Percentiles rank a stretch among this genome's conserved stretches.
Conservation (phyloP, 164 flowering plant genomes). For the Sedum album region DNA sequence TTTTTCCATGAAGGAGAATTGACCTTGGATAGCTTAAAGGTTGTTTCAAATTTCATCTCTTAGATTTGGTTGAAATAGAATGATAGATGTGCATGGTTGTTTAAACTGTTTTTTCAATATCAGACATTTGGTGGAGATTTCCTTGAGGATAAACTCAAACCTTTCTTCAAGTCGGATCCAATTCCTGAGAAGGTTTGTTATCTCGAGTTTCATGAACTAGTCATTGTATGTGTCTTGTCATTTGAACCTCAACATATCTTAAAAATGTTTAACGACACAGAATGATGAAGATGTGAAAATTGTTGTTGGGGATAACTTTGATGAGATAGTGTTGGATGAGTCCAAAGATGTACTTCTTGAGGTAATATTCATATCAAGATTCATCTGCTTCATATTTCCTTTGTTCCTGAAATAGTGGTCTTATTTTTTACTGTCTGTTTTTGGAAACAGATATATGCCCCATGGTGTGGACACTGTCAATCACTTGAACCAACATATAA, state of each 20-base stretch:
- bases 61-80: not conserved
- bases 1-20: slow-evolving; percentile 54
- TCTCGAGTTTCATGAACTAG: not conserved
- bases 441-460: slow-evolving; percentile 74
- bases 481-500: slow-evolving; percentile 84
- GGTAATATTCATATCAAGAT: slow-evolving; percentile 34
- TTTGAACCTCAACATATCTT: not conserved
- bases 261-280: slow-evolving; percentile 25
- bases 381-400: not conserved
- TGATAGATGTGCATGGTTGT: not conserved
- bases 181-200: slow-evolving; percentile 58
- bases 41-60: slow-evolving; percentile 13
- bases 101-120: slow-evolving; percentile 2
- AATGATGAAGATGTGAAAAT: slow-evolving; percentile 87
- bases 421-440: not conserved
- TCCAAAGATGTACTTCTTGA: slow-evolving; percentile 98
- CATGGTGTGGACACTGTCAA: slow-evolving; percentile 99
- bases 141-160: slow-evolving; percentile 75
- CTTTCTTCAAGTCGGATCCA: slow-evolving; percentile 90
- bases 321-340: slow-evolving; percentile 88
- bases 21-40: slow-evolving; percentile 65
- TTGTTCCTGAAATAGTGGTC: not conserved
- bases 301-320: slow-evolving; percentile 87
- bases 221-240: not conserved
- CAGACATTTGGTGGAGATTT: slow-evolving; percentile 76